Evolutionary conservation across 768 basidiomycete genomes (phyloP).

Genomic region (Phanerodontia chrysosporium): DNA sequence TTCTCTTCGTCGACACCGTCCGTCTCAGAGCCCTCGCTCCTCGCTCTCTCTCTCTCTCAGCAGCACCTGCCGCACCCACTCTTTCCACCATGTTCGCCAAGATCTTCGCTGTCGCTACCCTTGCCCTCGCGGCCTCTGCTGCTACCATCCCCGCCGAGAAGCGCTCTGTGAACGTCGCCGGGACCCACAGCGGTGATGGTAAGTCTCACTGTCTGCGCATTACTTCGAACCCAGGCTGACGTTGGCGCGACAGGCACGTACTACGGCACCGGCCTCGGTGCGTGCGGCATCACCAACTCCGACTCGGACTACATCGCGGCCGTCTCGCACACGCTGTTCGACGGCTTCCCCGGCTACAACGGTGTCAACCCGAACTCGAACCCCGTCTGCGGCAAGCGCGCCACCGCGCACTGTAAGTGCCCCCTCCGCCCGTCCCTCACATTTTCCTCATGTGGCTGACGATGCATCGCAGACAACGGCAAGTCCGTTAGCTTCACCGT

Average conservation of each 20-base stretch:
- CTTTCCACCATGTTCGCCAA: slow-evolving; percentile 25
- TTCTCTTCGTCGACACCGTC: not conserved
- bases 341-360: slow-evolving; percentile 48
- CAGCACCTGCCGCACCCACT: not conserved
- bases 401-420: slow-evolving; percentile 44
- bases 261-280: slow-evolving; percentile 54
- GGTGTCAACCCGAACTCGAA: slow-evolving; percentile 68
- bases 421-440: slow-evolving; percentile 1
- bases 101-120: slow-evolving; percentile 36
- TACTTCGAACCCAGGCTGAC: slow-evolving; percentile 15
- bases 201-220: not conserved
- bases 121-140: slow-evolving; percentile 35
- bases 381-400: slow-evolving; percentile 57
- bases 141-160: slow-evolving; percentile 36
- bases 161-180: slow-evolving; percentile 24
- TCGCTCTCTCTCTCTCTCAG: not conserved
- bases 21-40: not conserved
- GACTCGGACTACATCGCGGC: slow-evolving; percentile 56
- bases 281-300: slow-evolving; percentile 52
- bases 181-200: slow-evolving; percentile 22
- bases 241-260: slow-evolving; percentile 51
- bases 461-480: slow-evolving; percentile 59
- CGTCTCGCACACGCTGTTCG: slow-evolving; percentile 51
- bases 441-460: no score
- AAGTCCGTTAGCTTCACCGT: slow-evolving; percentile 44